Conservation (phyloP, 2,329 filamentous ascomycete species). For the Cordyceps pruinosa region DNA sequence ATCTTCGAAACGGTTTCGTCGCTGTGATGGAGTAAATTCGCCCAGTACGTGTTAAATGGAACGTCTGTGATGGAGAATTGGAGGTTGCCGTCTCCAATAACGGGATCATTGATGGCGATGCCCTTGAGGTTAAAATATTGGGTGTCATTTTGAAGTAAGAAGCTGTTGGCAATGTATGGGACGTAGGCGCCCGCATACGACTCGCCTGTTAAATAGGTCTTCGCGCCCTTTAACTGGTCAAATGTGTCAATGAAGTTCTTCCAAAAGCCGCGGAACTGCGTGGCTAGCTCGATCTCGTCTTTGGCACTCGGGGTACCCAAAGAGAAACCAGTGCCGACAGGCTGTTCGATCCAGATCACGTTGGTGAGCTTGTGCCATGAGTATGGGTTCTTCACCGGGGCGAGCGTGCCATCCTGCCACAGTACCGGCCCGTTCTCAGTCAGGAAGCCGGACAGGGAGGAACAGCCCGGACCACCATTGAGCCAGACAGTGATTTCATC, state of each 20-base stretch:
- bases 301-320: slow-evolving; percentile 57
- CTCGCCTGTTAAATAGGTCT: slow-evolving; percentile 65
- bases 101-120: slow-evolving; percentile 67
- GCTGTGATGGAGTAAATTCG: slow-evolving; percentile 56
- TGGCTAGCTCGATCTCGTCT: slow-evolving; percentile 56
- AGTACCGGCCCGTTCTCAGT: slow-evolving; percentile 71
- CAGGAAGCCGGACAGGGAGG: slow-evolving; percentile 60
- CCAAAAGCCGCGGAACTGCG: slow-evolving; percentile 65
- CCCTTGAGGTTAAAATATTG: slow-evolving; percentile 61
- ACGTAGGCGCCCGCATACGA: slow-evolving; percentile 61
- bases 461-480: slow-evolving; percentile 51
- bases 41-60: slow-evolving; percentile 55
- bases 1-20: slow-evolving; percentile 48
- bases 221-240: slow-evolving; percentile 47
- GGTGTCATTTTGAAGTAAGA: slow-evolving; percentile 60
- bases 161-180: slow-evolving; percentile 65
- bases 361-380: slow-evolving; percentile 70
- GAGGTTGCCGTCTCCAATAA: slow-evolving; percentile 45
- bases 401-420: slow-evolving; percentile 63
- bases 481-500: slow-evolving; percentile 59
- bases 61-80: slow-evolving; percentile 43
- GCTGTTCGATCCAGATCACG: slow-evolving; percentile 69
- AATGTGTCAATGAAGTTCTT: slow-evolving; percentile 66
- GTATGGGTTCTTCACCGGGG: slow-evolving; percentile 59
- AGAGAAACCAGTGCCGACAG: slow-evolving; percentile 60